Evolutionary conservation across 129 eudicot genomes (phyloP).

Genomic region (carrot (Daucus carota)): DH1_v3.0 NC_030386.2:33304501-33305000

Average conservation of each 20-base stretch:
- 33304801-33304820: conserved; percentile 36
- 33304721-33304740: conserved; percentile 53
- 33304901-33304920: conserved; percentile 10
- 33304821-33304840: conserved; percentile 50
- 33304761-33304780: conserved; percentile 78
- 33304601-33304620: conserved; percentile 16
- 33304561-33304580: conserved; percentile 22
- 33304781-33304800: conserved; percentile 69
- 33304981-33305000: background rate
- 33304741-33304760: conserved; percentile 74
- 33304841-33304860: conserved; percentile 56
- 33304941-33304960: background rate
- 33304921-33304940: background rate
- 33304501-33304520: conserved; percentile 21
- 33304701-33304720: conserved; percentile 51
- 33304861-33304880: conserved; percentile 50
- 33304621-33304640: conserved; percentile 44
- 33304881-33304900: conserved; percentile 86
- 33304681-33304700: conserved; percentile 47
- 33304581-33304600: conserved; percentile 24
- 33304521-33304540: conserved; percentile 14
- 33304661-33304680: conserved; percentile 70
- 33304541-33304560: conserved; percentile 16
- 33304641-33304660: conserved; percentile 67
- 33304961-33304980: background rate